Conservation (phyloP, 169 alveolate species). For the Plasmodium berghei region DNA sequence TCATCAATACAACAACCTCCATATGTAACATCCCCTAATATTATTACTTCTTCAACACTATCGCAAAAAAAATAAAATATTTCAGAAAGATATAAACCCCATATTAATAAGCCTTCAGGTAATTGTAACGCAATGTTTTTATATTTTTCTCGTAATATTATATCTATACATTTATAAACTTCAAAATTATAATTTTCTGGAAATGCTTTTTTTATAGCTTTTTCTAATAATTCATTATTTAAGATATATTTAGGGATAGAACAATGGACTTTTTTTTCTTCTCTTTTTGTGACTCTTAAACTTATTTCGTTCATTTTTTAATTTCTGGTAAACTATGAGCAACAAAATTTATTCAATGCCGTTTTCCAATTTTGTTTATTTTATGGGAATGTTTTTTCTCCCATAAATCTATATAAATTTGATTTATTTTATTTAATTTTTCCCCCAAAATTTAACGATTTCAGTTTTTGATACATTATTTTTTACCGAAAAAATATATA, state of each 20-base stretch:
- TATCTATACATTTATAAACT: conserved; percentile 92
- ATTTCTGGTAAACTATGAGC: too few species aligned
- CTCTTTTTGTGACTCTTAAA: neutral
- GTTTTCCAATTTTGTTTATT: too few species aligned
- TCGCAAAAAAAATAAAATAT: conserved; percentile 91
- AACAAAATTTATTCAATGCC: too few species aligned
- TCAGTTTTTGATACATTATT: too few species aligned
- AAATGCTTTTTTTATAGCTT: conserved; percentile 88
- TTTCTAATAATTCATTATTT: conserved; percentile 76
- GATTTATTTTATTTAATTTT: too few species aligned
- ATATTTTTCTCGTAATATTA: conserved; percentile 87
- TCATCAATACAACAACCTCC: conserved; percentile 99
- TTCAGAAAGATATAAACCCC: conserved; percentile 91
- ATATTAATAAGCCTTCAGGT: conserved; percentile 96
- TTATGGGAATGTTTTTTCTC: too few species aligned
- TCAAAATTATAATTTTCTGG: conserved; percentile 98
- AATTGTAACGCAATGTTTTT: conserved; percentile 94
- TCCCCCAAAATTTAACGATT: too few species aligned
- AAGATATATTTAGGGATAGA: conserved; percentile 75
- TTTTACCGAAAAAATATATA: too few species aligned
- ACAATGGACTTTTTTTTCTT: conserved; percentile 42
- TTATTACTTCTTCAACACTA: conserved; percentile 83
- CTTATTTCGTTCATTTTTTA: conserved; percentile 5
- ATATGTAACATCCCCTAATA: conserved; percentile 95
- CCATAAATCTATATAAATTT: too few species aligned